Evolutionary conservation across 805 yeast genomes (phyloP), one percentile per base, ranked within the genome.

Genomic region (Candida mattraensis): DNA sequence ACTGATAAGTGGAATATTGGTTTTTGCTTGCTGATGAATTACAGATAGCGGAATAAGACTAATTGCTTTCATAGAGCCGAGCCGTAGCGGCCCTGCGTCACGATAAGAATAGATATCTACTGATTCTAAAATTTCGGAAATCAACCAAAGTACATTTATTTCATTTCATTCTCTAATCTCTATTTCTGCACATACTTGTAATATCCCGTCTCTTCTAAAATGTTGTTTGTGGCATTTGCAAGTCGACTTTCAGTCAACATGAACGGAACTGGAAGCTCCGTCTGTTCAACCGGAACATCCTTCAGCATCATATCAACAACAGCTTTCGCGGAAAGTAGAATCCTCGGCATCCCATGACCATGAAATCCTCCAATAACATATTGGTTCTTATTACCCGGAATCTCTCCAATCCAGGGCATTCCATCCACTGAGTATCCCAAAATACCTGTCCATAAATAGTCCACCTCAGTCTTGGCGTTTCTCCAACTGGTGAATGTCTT

Each of bases 311-410:
- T 34, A 9, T 52, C 48, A 3, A 67, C 70, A 23, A 68, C 39
- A 1, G 67, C 68, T 36, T 66, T 61, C n/a, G 69, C 72, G 18
- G 60, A 44, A 13, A 65, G 38, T 39, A 62, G 63, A 5, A 66
- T 63, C 26, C 74, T 56, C 14, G 74, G 72, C 74, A 70, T 69
- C 22, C 76, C 76, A 47, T 70, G 75, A 3, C 74, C 75, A 25
- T 66, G 61, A 54, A 66, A 70, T 1, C 75, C 75, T 6, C 73
- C 73, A 33, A 60, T 46, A 18, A 66, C 53, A 35, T 46, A 68
- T 18, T 57, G 50, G 40, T 57, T 51, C 24, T 51, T 44, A 23
- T 50, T 47, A 2, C 30, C 35, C 7, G 53, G 47, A 5, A 65
- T 39, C 35, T 62, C 66, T 15, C 76, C 76, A 13, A 70, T 69